phyloP scores from a whole-genome alignment of 192 early-diverging fungal species.

The Pilaira anomala region DNA sequence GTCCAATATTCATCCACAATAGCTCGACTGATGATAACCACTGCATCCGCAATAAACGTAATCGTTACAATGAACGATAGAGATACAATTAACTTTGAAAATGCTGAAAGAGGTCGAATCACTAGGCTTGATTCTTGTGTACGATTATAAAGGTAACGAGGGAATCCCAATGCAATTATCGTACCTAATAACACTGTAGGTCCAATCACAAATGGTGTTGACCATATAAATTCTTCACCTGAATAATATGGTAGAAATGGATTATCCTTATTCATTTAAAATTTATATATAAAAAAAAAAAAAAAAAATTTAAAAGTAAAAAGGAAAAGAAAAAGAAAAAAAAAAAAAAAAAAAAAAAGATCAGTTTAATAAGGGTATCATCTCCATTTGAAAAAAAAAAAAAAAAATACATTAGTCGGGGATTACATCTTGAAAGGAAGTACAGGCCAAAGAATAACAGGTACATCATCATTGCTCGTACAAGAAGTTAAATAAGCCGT shows the following conservation, averaged over 20 bases:
- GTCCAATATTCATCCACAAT: conserved; percentile 43
- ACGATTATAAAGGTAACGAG: conserved; percentile 10
- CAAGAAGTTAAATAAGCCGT: conserved; percentile 17
- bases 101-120: conserved; percentile 6
- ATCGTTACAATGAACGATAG: conserved; percentile 30
- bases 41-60: conserved; percentile 37
- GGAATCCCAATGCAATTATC: conserved; percentile 19
- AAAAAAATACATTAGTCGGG: no score
- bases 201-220: conserved; percentile 27
- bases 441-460: conserved; percentile 19
- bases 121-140: background rate
- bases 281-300: no score
- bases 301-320: background rate
- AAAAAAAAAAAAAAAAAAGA: no score
- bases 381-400: background rate
- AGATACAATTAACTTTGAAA: conserved; percentile 29
- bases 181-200: conserved; percentile 15
- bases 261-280: no score
- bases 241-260: conserved; percentile 26
- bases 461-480: background rate
- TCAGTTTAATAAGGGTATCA: no score
- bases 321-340: background rate
- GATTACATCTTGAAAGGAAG: conserved; percentile 10
- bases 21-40: conserved; percentile 35
- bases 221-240: conserved; percentile 16